Conservation (phyloP, 352 stramenopile species). For the Phytophthora pini region DNA sequence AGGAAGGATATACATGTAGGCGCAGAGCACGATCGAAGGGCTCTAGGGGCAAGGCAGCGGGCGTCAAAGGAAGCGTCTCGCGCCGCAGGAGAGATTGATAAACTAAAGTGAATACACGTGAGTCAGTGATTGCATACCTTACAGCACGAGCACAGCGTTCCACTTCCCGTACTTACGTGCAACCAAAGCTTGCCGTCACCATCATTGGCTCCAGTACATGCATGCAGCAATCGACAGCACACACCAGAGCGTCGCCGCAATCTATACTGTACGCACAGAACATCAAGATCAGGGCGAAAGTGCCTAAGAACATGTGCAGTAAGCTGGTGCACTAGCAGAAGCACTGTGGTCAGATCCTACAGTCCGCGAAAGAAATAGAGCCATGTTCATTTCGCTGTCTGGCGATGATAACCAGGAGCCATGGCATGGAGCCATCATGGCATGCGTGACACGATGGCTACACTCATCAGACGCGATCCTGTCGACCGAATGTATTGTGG, state of each 20-base stretch:
- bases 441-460: slow-evolving; percentile 25
- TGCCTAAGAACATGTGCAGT: neutral
- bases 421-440: too few species aligned
- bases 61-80: slow-evolving; percentile 22
- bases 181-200: neutral
- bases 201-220: neutral
- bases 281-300: neutral
- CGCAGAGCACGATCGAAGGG: slow-evolving; percentile 33
- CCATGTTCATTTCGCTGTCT: neutral
- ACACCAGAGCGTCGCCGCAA: neutral
- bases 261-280: too few species aligned
- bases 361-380: slow-evolving; percentile 2
- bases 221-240: too few species aligned
- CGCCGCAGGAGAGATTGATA: slow-evolving; percentile 16
- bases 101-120: slow-evolving; percentile 24
- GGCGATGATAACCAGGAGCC: too few species aligned
- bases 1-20: slow-evolving; percentile 3
- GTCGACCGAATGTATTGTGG: slow-evolving; percentile 24
- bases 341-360: slow-evolving; percentile 1
- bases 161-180: slow-evolving; percentile 6
- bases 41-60: slow-evolving; percentile 16
- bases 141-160: neutral
- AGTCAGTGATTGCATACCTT: slow-evolving; percentile 20
- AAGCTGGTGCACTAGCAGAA: neutral
- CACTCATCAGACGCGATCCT: slow-evolving; percentile 2